Base-by-base conservation (phyloP, 257 asterid species). In the Pogostemon cablin region DNA sequence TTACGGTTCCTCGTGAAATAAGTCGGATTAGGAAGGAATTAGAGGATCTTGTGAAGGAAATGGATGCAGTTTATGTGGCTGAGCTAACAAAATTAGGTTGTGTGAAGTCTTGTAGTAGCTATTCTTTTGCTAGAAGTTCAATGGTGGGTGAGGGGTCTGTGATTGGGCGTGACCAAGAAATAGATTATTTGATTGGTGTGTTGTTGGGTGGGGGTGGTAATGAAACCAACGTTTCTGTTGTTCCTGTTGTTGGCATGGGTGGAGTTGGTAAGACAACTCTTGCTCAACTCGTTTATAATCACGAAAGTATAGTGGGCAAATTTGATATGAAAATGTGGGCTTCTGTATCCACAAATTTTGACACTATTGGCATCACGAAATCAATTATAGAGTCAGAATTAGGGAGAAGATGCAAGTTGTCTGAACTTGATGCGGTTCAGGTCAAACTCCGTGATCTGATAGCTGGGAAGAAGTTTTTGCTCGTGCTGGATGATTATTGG, bases 181-280 rank as follows among this genome's bases (percentile, higher is more conserved):
- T 41, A 39, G 42, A 68, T 35, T 78, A 69, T 25, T 48, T 83
- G 46, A 5, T 72, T 35, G 10, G 37, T 0, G n/a, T 62, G 67
- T 37, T 82, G 67, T 57, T 73, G 64, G 47, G 3, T 20, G 60
- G 37, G 38, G 10, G 34, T 38, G 11, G 6, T 32, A 34, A 49
- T 4, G 17, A 7, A 4, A 17, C 4, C 43, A 77, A 32, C 3
- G 54, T 81, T 58, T 81, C 77, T 3, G 75, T 78, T 1, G 69
- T 83, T 67, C 68, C 85, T 2, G n/a, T 83, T 5, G 80, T 78
- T 15, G 86, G 88, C 0, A 78, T 80, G 85, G 85, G 75, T 0
- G 85, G 85, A 34, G 75, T 80, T n/a, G 83, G 82, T 0, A 79
- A 82, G 76, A 74, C 84, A 0, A 75, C 81, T 2, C 48, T 83